Evolutionary conservation across 2,329 filamentous ascomycete species (phyloP).

Genomic region (Aspergillus terreus): DNA sequence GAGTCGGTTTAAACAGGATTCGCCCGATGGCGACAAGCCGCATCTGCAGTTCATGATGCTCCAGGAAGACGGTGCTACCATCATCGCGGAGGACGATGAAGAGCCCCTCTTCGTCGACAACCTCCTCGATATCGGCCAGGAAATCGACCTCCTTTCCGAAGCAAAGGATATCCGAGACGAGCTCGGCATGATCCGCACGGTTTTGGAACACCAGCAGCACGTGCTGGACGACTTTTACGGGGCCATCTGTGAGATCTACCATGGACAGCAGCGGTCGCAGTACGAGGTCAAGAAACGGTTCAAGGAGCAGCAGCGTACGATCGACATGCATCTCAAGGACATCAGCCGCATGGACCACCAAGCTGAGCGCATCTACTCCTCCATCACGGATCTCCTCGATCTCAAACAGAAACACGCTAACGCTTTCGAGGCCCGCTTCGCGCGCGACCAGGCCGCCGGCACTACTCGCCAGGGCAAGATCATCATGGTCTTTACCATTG

Average conservation of each 20-base stretch:
- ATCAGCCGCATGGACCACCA: constrained; percentile 63
- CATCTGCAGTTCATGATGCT: too few species aligned
- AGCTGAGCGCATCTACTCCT: constrained; percentile 57
- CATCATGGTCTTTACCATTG: constrained; percentile 58
- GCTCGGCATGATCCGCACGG: constrained; percentile 56
- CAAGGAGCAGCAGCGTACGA: constrained; percentile 54
- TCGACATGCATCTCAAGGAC: constrained; percentile 57
- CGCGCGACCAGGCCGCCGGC: constrained; percentile 56
- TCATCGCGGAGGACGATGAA: constrained; percentile 24
- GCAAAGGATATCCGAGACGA: constrained; percentile 67
- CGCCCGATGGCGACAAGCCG: too few species aligned
- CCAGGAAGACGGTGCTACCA: too few species aligned
- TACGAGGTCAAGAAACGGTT: constrained; percentile 53
- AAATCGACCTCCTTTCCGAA: constrained; percentile 60
- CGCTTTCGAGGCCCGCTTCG: constrained; percentile 60
- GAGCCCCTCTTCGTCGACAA: constrained; percentile 45
- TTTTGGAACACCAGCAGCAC: constrained; percentile 37
- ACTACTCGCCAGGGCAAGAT: constrained; percentile 57
- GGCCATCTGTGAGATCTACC: constrained; percentile 33
- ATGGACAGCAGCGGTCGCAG: constrained; percentile 34
- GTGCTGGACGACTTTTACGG: constrained; percentile 34
- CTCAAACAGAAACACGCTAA: constrained; percentile 69
- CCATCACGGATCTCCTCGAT: constrained; percentile 61
- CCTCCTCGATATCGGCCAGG: constrained; percentile 53
- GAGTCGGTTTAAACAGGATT: constrained; percentile 22